Conservation (phyloP, 352 stramenopile genomes). For the Phytophthora sojae region DNA sequence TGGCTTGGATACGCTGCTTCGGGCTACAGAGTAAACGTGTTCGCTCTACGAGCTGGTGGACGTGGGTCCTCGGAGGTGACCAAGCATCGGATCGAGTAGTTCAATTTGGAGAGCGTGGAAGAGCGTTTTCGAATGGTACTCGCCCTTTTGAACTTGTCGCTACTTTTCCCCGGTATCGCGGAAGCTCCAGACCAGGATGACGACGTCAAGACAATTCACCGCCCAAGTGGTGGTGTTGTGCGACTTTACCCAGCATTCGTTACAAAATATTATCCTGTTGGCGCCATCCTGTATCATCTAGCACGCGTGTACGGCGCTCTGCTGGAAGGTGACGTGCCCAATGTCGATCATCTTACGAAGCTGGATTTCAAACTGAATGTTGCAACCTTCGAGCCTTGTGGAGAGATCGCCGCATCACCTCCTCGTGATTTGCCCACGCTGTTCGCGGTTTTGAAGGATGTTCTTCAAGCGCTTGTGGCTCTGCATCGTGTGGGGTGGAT, state of each 20-base stretch:
- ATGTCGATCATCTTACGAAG: no score
- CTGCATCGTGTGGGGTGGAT: constrained; percentile 18
- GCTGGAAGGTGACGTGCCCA: no score
- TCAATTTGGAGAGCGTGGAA: neutral
- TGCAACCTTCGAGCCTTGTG: constrained; percentile 18
- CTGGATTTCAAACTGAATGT: no score
- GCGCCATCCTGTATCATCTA: no score
- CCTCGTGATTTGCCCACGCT: constrained; percentile 17
- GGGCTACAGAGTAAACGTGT: constrained; percentile 10
- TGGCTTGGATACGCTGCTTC: constrained; percentile 17
- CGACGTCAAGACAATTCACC: neutral
- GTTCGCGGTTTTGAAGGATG: constrained; percentile 13
- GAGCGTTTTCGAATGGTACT: constrained; percentile 6
- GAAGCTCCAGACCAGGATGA: constrained; percentile 5
- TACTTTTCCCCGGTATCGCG: constrained; percentile 6
- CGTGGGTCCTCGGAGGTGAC: neutral
- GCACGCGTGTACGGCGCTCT: no score
- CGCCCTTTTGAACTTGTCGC: constrained; percentile 20
- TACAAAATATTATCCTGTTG: constrained; percentile 5
- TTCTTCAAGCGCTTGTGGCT: constrained; percentile 17
- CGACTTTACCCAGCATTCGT: neutral
- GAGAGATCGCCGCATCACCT: constrained; percentile 4
- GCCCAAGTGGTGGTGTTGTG: constrained; percentile 5
- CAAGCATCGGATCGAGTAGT: neutral
- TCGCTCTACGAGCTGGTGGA: constrained; percentile 1